Conservation (phyloP, 192 early-diverging fungal genomes). For the Entophlyctis luteolus region DNA sequence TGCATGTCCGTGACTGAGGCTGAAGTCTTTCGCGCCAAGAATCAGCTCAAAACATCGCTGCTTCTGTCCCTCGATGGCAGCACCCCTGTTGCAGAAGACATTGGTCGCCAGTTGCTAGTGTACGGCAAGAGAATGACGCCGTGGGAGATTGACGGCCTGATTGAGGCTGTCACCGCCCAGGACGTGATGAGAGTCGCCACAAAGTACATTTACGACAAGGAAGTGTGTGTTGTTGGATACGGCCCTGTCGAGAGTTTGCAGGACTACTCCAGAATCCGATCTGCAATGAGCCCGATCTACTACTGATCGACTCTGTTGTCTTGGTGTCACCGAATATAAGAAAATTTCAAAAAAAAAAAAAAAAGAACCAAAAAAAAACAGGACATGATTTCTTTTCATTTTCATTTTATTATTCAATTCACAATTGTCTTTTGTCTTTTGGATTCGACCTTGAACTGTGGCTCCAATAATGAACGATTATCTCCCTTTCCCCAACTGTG, state of each 20-base stretch:
- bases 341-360: too few species aligned
- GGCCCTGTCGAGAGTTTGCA: conserved; percentile 86
- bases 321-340: too few species aligned
- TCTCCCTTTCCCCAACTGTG: too few species aligned
- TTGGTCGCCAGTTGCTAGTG: conserved; percentile 95
- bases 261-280: conserved; percentile 84
- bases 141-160: conserved; percentile 79
- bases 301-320: too few species aligned
- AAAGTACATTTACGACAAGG: conserved; percentile 87
- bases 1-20: conserved; percentile 76
- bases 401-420: too few species aligned
- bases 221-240: conserved; percentile 76
- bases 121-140: conserved; percentile 87
- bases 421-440: too few species aligned
- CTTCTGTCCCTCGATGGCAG: conserved; percentile 90
- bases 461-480: too few species aligned
- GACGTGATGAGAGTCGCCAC: conserved; percentile 84
- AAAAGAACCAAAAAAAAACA: too few species aligned
- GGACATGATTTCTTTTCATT: too few species aligned
- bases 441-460: too few species aligned
- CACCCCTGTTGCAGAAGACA: conserved; percentile 93
- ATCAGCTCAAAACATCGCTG: conserved; percentile 94
- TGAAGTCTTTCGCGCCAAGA: conserved; percentile 96
- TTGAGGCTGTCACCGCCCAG: conserved; percentile 77
- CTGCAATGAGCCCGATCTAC: conserved; percentile 67